Percentiles rank a stretch among this genome's conserved stretches.
These are phyloP conservation scores for Aspergillus glaucus DNA, from an alignment of 2,329 filamentous ascomycete species.

Conservation along the genomic window DNA sequence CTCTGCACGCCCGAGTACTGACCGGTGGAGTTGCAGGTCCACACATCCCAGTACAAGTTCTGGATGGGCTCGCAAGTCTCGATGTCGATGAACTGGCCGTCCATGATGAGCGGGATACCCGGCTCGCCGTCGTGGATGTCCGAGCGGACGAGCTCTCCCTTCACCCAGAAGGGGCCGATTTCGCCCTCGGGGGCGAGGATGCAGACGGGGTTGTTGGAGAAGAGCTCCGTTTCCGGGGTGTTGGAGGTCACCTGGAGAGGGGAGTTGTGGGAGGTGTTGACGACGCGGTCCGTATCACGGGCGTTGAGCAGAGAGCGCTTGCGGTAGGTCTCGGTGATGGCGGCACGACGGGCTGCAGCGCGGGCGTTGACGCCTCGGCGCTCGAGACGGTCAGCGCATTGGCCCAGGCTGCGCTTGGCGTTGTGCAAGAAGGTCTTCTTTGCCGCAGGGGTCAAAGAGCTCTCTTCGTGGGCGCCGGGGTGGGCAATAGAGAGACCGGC, in stretches of 20 bases:
- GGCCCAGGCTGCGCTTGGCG: slow-evolving; percentile 13
- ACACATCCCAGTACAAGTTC: slow-evolving; percentile 29
- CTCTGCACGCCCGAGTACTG: slow-evolving; percentile 24
- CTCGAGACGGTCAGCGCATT: slow-evolving; percentile 16
- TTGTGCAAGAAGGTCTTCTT: slow-evolving; percentile 14
- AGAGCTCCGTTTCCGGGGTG: slow-evolving; percentile 18
- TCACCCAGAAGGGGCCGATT: slow-evolving; percentile 41
- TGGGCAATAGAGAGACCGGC: slow-evolving; percentile 12
- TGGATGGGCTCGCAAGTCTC: slow-evolving; percentile 35
- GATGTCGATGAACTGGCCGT: slow-evolving; percentile 36
- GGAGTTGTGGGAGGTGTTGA: slow-evolving; percentile 35
- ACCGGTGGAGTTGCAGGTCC: slow-evolving; percentile 30
- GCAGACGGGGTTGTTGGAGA: slow-evolving; percentile 32
- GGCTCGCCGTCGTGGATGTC: slow-evolving; percentile 30
- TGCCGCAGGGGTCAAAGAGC: slow-evolving; percentile 7
- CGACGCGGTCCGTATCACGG: slow-evolving; percentile 29
- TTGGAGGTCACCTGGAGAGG: slow-evolving; percentile 15
- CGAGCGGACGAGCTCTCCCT: slow-evolving; percentile 32
- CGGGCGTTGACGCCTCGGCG: slow-evolving; percentile 16
- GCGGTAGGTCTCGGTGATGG: slow-evolving; percentile 11
- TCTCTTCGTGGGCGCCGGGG: slow-evolving; percentile 14
- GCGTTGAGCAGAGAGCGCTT: slow-evolving; percentile 11
- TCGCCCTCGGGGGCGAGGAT: slow-evolving; percentile 47
- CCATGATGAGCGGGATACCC: slow-evolving; percentile 33
- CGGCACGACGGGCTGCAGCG: slow-evolving; percentile 17